Conservation (phyloP, 2,329 filamentous ascomycete species). For the Pyricularia sp. region DNA sequence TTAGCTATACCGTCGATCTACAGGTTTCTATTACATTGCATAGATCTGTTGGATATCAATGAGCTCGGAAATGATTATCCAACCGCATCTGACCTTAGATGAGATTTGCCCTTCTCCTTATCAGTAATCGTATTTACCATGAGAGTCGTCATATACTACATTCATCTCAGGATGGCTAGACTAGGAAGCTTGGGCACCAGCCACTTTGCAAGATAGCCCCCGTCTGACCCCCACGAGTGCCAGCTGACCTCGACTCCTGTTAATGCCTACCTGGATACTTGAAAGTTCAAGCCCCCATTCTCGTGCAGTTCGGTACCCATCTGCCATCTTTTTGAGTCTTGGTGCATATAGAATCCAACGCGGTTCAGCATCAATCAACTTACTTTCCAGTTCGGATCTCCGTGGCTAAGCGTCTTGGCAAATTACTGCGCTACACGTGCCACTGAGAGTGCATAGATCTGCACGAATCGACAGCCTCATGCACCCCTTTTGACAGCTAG, state of each 20-base stretch:
- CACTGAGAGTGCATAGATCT: background rate
- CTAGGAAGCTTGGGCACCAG: background rate
- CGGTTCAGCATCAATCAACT: background rate
- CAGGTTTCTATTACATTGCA: background rate
- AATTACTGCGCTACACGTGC: background rate
- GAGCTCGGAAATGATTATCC: background rate
- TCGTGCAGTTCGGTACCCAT: background rate
- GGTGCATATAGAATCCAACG: background rate
- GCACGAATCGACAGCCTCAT: background rate
- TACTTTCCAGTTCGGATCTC: background rate
- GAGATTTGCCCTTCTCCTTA: background rate
- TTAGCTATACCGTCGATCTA: background rate
- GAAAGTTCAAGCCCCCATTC: background rate
- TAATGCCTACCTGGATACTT: background rate
- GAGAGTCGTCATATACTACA: background rate
- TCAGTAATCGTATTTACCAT: background rate
- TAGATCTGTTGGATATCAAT: background rate
- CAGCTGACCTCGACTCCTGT: background rate
- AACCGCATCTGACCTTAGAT: background rate
- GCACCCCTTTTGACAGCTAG: background rate
- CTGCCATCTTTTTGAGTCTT: background rate
- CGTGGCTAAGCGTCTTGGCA: background rate
- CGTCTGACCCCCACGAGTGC: background rate
- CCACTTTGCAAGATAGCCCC: background rate
- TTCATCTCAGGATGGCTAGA: background rate